Evolutionary conservation across 2,329 filamentous ascomycete species (phyloP).

Genomic region (Daldinia eschscholtzii): DNA sequence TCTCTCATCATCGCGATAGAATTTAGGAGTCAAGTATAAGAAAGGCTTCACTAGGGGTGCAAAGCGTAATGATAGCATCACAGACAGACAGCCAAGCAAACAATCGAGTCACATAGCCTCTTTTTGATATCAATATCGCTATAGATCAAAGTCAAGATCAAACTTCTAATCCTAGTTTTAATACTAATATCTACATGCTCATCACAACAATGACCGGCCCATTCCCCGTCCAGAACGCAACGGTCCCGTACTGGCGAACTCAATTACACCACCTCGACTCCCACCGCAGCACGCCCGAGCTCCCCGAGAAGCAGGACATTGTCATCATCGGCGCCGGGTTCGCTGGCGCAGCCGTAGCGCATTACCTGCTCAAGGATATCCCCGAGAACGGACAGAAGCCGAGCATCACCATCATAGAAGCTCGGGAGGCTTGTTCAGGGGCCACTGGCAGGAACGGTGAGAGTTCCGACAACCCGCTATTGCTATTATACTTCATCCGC

Average conservation of each 20-base stretch:
- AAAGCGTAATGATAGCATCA: not conserved
- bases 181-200: conserved; percentile 16
- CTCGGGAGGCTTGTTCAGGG: conserved; percentile 50
- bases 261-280: conserved; percentile 64
- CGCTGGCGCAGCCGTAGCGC: conserved; percentile 62
- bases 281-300: conserved; percentile 62
- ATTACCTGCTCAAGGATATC: conserved; percentile 59
- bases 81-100: conserved; percentile 5
- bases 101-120: not conserved
- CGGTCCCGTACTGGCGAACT: conserved; percentile 66
- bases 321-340: conserved; percentile 68
- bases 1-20: not conserved
- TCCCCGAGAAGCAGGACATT: conserved; percentile 63
- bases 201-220: conserved; percentile 27
- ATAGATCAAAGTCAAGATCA: not conserved
- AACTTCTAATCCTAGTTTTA: conserved; percentile 7
- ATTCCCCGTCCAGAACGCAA: conserved; percentile 52
- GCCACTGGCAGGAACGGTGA: conserved; percentile 49
- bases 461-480: not conserved
- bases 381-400: conserved; percentile 22
- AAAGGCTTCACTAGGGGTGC: not conserved
- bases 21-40: conserved; percentile 6
- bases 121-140: not conserved
- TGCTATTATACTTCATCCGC: conserved; percentile 6
- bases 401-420: conserved; percentile 49